A percentile compares a stretch with the other conserved stretches of the same genome.
Evolutionary conservation across 768 basidiomycete species (phyloP).

Genomic region (Mycena maculata): DNA sequence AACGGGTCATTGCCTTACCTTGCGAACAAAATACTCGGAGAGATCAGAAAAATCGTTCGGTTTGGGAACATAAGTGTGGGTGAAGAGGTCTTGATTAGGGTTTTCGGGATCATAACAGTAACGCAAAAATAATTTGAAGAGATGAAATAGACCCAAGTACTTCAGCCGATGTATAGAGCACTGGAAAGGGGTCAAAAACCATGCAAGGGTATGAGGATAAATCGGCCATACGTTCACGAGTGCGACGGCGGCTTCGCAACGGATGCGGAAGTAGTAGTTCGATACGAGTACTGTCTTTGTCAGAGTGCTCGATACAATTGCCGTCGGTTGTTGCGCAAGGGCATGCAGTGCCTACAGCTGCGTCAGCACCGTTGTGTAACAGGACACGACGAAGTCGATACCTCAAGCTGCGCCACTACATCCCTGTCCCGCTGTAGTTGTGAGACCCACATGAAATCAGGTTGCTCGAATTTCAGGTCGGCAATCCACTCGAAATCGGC

Average conservation of each 20-base stretch:
- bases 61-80: conserved; percentile 90
- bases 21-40: conserved; percentile 93
- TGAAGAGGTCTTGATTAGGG: conserved; percentile 82
- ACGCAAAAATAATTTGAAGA: conserved; percentile 93
- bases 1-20: conserved; percentile 66
- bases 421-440: conserved; percentile 96
- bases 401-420: conserved; percentile 97
- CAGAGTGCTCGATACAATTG: conserved; percentile 89
- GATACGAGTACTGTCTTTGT: conserved; percentile 94
- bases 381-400: conserved; percentile 12
- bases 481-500: conserved; percentile 99
- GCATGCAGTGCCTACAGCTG: conserved; percentile 86
- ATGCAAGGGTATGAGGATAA: conserved; percentile 20
- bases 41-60: conserved; percentile 95
- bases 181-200: conserved; percentile 53
- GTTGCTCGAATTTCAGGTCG: conserved; percentile 91
- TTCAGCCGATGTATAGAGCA: conserved; percentile 87
- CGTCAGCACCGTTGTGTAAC: background rate
- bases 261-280: conserved; percentile 96
- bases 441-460: conserved; percentile 98
- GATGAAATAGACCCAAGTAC: conserved; percentile 92
- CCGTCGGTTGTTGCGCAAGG: conserved; percentile 81
- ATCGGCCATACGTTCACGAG: conserved; percentile 72
- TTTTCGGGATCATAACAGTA: conserved; percentile 93
- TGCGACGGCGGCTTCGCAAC: conserved; percentile 92